phyloP scores from a whole-genome alignment of 495 filamentous ascomycete species.

The Penicillium macrosclerotiorum region DNA sequence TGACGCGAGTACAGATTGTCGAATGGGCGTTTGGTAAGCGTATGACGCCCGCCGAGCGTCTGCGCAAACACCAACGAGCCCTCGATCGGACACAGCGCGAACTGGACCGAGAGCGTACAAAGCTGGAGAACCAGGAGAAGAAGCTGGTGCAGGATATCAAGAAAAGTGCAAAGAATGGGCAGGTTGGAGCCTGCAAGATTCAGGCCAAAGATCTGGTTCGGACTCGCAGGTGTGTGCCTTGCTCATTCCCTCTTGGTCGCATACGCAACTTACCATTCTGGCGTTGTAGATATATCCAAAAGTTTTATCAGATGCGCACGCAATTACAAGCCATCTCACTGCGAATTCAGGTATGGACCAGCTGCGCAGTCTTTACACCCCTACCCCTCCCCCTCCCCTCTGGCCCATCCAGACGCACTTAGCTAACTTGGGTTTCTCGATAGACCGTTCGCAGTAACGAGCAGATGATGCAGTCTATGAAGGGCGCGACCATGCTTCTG shows the following conservation, averaged over 20 bases:
- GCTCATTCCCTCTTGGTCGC: background rate
- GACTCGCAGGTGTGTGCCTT: constrained; percentile 67
- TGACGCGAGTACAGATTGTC: constrained; percentile 76
- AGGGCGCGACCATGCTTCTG: constrained; percentile 87
- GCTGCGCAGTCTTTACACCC: no score
- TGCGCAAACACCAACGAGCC: constrained; percentile 94
- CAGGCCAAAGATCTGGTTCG: constrained; percentile 96
- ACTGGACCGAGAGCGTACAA: constrained; percentile 87
- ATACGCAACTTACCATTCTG: constrained; percentile 1
- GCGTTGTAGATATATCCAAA: constrained; percentile 77
- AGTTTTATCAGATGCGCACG: constrained; percentile 97
- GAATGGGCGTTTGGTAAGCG: constrained; percentile 99
- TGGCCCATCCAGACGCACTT: background rate
- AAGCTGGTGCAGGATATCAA: constrained; percentile 93
- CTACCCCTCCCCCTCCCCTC: background rate
- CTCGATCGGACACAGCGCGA: constrained; percentile 97
- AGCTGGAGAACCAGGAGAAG: constrained; percentile 98
- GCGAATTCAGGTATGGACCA: constrained; percentile 74
- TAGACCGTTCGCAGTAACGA: constrained; percentile 96
- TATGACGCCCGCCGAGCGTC: constrained; percentile 93
- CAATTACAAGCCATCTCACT: constrained; percentile 94
- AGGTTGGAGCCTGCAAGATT: constrained; percentile 94
- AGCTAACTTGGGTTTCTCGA: constrained; percentile 5
- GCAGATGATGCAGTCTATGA: constrained; percentile 99
- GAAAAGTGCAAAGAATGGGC: constrained; percentile 94